Conservation (phyloP, 2,329 filamentous ascomycete genomes). For the Botrytis tulipae region DNA sequence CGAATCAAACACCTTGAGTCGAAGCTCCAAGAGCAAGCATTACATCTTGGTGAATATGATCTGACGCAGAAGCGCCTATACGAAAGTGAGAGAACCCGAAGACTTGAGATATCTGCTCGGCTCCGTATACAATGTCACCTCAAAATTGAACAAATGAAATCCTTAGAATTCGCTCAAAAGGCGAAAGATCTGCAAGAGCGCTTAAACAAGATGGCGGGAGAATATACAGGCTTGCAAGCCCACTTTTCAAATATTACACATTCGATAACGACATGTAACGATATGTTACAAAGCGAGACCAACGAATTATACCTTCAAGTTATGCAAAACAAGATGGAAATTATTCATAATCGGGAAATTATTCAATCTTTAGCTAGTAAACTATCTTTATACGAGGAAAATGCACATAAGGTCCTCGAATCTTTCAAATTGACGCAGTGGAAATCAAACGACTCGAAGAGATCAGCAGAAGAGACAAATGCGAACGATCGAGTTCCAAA, state of each 20-base stretch:
- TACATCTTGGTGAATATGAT: not conserved
- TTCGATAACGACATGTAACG: not conserved
- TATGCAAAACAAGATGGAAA: not conserved
- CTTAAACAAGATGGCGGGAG: not conserved
- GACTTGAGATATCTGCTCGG: not conserved
- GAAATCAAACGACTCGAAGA: no score
- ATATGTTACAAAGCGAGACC: not conserved
- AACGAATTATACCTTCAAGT: not conserved
- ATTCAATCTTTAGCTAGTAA: no score
- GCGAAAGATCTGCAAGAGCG: not conserved
- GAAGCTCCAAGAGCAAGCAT: not conserved
- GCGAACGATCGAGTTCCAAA: no score
- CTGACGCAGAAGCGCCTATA: not conserved
- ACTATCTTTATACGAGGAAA: no score
- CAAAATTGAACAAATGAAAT: not conserved
- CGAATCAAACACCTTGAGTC: not conserved
- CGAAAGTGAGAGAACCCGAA: not conserved
- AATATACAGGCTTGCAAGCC: not conserved
- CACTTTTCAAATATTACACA: not conserved
- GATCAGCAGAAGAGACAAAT: no score
- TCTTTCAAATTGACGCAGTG: no score
- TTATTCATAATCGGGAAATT: no score
- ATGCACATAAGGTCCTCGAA: no score
- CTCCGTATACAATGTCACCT: not conserved
- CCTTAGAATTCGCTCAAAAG: not conserved